A percentile compares a stretch with the other conserved stretches of the same genome.
phyloP scores from a whole-genome alignment of 2,329 filamentous ascomycete genomes.

The Capronia epimyces region DNA sequence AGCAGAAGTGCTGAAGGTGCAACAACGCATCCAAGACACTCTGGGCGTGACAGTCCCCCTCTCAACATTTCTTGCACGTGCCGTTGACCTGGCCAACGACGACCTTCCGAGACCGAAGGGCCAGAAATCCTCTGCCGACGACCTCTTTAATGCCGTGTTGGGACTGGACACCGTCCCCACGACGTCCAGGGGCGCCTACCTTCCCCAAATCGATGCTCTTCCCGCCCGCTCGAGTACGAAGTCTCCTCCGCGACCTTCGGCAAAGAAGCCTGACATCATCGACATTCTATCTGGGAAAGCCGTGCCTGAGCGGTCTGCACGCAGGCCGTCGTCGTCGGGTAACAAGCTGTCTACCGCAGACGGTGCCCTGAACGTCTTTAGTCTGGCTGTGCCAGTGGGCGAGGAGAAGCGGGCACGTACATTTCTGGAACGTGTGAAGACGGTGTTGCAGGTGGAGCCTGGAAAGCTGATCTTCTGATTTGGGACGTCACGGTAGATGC shows the following conservation, averaged over 20 bases:
- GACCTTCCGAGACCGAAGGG: conserved; percentile 65
- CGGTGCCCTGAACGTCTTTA: conserved; percentile 69
- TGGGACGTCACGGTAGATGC: not conserved
- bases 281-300: conserved; percentile 64
- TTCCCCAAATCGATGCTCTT: conserved; percentile 63
- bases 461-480: conserved; percentile 60
- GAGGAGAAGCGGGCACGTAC: conserved; percentile 76
- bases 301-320: conserved; percentile 31
- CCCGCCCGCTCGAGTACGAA: conserved; percentile 33
- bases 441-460: conserved; percentile 73
- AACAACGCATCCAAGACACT: conserved; percentile 70
- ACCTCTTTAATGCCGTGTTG: conserved; percentile 84
- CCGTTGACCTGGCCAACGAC: conserved; percentile 81
- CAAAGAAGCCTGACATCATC: conserved; percentile 67
- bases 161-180: conserved; percentile 58
- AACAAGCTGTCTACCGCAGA: conserved; percentile 41
- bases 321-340: not conserved
- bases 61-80: conserved; percentile 79
- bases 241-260: conserved; percentile 5
- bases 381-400: conserved; percentile 67
- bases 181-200: conserved; percentile 57
- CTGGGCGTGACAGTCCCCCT: conserved; percentile 77
- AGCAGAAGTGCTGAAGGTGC: conserved; percentile 68
- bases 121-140: conserved; percentile 64
- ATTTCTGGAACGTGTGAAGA: conserved; percentile 83